phyloP scores from a whole-genome alignment of 805 yeast species.

The Saccharomyces kudriavzevii region DNA sequence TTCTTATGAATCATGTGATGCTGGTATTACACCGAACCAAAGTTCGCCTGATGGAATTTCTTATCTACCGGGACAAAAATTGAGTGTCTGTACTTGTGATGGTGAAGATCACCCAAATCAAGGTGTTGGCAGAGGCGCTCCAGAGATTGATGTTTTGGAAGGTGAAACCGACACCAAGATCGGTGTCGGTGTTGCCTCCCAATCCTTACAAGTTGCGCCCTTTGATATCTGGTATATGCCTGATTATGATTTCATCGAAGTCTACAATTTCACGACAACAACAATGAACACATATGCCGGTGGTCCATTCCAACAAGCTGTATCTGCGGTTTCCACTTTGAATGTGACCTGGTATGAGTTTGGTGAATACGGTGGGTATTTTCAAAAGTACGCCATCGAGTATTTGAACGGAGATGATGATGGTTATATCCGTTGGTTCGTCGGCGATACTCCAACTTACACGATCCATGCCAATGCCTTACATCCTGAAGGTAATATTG shows the following conservation, averaged over 20 bases:
- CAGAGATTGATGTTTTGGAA: constrained; percentile 85
- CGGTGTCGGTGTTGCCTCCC: constrained; percentile 71
- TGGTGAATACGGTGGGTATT: constrained; percentile 43
- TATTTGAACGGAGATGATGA: constrained; percentile 55
- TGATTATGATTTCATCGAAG: constrained; percentile 67
- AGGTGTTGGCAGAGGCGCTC: constrained; percentile 89
- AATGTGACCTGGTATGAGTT: constrained; percentile 72
- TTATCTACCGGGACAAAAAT: constrained; percentile 71
- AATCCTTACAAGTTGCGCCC: constrained; percentile 85
- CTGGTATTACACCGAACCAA: constrained; percentile 88
- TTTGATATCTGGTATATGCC: constrained; percentile 88
- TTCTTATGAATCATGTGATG: constrained; percentile 73
- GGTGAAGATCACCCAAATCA: constrained; percentile 77
- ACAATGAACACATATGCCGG: constrained; percentile 84
- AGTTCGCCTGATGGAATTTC: constrained; percentile 80
- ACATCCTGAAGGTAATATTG: constrained; percentile 83
- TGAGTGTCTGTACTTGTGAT: constrained; percentile 67
- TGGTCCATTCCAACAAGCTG: constrained; percentile 87
- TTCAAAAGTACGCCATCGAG: constrained; percentile 71
- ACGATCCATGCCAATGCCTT: constrained; percentile 64
- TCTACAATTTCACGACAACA: constrained; percentile 58
- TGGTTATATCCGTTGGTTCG: constrained; percentile 79
- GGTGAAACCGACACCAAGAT: constrained; percentile 55
- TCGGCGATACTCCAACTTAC: constrained; percentile 68
- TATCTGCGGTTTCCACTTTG: constrained; percentile 69